Percentiles rank a stretch among this genome's conserved stretches.
Conservation (phyloP, 2,329 filamentous ascomycete genomes). For the Paracamarosporium sp. region DNA sequence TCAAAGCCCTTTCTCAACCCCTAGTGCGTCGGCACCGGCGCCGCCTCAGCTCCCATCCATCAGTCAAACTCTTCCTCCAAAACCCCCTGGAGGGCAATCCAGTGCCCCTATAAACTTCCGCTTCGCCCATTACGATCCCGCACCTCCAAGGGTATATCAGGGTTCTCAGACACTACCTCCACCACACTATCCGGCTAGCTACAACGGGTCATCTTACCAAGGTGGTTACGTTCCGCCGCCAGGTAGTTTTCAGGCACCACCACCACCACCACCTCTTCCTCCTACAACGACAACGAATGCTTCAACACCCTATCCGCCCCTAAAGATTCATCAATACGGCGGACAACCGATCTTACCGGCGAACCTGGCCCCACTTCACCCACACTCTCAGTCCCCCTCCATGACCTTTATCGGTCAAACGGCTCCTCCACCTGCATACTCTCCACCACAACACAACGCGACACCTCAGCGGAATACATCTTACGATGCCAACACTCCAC, state of each 20-base stretch:
- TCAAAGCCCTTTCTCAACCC: constrained; percentile 41
- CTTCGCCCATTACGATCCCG: constrained; percentile 46
- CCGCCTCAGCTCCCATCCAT: constrained; percentile 16
- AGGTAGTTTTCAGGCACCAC: constrained; percentile 42
- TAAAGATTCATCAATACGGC: constrained; percentile 48
- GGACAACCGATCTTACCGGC: constrained; percentile 49
- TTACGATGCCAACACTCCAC: constrained; percentile 24
- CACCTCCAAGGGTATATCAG: constrained; percentile 31
- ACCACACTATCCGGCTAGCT: constrained; percentile 53
- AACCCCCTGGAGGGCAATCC: constrained; percentile 37
- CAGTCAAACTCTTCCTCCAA: constrained; percentile 31
- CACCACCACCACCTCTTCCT: constrained; percentile 39
- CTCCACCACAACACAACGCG: constrained; percentile 28
- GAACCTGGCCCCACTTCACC: constrained; percentile 40
- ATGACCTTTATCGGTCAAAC: constrained; percentile 22
- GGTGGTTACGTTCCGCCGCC: constrained; percentile 40
- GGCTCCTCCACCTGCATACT: constrained; percentile 21
- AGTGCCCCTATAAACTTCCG: constrained; percentile 38
- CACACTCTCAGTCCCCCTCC: constrained; percentile 20
- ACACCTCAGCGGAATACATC: constrained; percentile 13
- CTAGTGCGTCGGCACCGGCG: constrained; percentile 9
- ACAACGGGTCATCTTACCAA: constrained; percentile 30
- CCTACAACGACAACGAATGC: constrained; percentile 10
- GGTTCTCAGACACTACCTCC: constrained; percentile 18
- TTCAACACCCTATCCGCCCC: constrained; percentile 34